Base-by-base conservation (phyloP, 2,329 filamentous ascomycete genomes). In the Aspergillus novoparasiticus region DNA sequence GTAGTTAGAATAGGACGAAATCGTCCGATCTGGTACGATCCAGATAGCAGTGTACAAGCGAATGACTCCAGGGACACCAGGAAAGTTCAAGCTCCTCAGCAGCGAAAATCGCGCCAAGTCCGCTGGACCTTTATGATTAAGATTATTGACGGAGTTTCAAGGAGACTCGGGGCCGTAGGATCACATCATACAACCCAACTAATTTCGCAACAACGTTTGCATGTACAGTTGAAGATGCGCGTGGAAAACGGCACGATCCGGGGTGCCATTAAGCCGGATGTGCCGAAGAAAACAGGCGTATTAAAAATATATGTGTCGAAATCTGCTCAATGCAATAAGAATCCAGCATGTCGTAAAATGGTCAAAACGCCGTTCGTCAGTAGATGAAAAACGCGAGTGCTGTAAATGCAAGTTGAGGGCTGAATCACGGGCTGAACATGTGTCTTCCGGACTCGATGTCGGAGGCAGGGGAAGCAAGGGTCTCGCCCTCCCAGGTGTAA, bases 401-500 rank as follows among this genome's bases (percentile, higher is more conserved):
- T 61, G 58, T 70, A 71, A 68, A 68, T 71, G 69, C 68, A 69
- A 58, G 55, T 66, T 61, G 62, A 57, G 50, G 57, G 53, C 30
- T 63, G 57, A 62, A 46, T 69, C 61, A 70, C 30, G 65, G 66
- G 57, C 51, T 66, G 63, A 71, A 59, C 51, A 62, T 46, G 70
- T 73, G 78, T 54, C 78, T 75, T 62, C 75, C 78, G 16, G 77
- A 69, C 70, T 80, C 79, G 39, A 80, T 66, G 59, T 80, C 79
- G 53, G 76, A 72, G 39, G 74, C 73, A 23, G 69, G 68, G 21
- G 75, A 76, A 45, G 75, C 74, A 36, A 79, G 64, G 16, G 74
- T 74, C 63, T 80, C 79, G 45, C 76, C 76, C 62, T 80, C 79
- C 79, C 79, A 80, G 3, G 77, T 71, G 58, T 85, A 82, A 63